Percentiles rank a stretch among this genome's conserved stretches.
Conservation (phyloP, 2,329 filamentous ascomycete genomes). For the Ophiostoma piceae region DNA sequence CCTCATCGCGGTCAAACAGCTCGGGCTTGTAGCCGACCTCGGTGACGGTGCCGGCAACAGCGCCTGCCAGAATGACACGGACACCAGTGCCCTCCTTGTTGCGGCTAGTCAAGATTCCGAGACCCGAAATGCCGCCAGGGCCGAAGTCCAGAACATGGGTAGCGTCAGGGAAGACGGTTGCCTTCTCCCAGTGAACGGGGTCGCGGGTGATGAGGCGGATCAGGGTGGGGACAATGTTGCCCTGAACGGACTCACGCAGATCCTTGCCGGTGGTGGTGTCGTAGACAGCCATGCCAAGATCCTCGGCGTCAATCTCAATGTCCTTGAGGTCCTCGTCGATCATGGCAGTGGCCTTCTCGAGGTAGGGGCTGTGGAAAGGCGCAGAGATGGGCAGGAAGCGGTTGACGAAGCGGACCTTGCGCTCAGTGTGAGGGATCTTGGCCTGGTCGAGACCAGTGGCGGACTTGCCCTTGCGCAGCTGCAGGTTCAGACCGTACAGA, state of each 20-base stretch:
- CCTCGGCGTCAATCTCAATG: constrained; percentile 66
- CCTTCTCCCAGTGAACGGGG: constrained; percentile 91
- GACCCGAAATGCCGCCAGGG: constrained; percentile 90
- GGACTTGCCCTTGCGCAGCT: constrained; percentile 93
- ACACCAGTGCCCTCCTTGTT: constrained; percentile 99
- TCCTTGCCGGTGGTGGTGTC: constrained; percentile 88
- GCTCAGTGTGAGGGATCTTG: constrained; percentile 86
- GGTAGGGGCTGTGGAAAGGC: constrained; percentile 95
- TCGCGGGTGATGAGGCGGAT: constrained; percentile 93
- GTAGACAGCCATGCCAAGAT: constrained; percentile 78
- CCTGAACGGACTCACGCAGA: constrained; percentile 61
- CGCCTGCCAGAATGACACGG: constrained; percentile 87
- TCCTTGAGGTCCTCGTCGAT: constrained; percentile 85
- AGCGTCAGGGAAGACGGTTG: constrained; percentile 82
- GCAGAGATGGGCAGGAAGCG: constrained; percentile 96
- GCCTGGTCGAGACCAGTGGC: constrained; percentile 96
- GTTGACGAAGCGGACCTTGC: constrained; percentile 94
- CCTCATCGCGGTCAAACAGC: constrained; percentile 91
- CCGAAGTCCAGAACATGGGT: constrained; percentile 97
- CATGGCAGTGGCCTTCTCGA: constrained; percentile 71
- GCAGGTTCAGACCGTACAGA: constrained; percentile 89
- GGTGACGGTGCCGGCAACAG: constrained; percentile 81
- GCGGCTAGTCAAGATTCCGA: constrained; percentile 92
- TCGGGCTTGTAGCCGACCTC: constrained; percentile 98
- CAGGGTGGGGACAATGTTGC: constrained; percentile 79